Percentiles rank a stretch among this genome's conserved stretches.
Conservation (phyloP, 2,329 filamentous ascomycete species). For the Epichloe bromicola region DNA sequence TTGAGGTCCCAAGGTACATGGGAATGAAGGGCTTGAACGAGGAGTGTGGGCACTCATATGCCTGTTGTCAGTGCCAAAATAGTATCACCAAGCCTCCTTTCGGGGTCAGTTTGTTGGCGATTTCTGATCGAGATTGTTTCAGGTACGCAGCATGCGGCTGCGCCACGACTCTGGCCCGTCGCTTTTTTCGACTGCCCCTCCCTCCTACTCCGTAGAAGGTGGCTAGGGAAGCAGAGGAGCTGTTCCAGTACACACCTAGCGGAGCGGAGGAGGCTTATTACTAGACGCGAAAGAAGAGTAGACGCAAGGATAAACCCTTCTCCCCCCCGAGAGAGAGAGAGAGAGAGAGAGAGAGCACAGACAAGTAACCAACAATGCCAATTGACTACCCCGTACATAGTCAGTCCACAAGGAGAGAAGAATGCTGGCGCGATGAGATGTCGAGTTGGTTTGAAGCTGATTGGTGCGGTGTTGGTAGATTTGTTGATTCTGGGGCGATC, state of each 20-base stretch:
- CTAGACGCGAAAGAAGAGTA: too few species aligned
- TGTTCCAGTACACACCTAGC: not conserved
- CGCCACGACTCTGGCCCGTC: not conserved
- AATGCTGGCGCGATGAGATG: not conserved
- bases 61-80: not conserved
- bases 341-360: not conserved
- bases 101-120: not conserved
- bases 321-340: not conserved
- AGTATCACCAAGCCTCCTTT: not conserved
- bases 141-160: not conserved
- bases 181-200: not conserved
- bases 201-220: too few species aligned
- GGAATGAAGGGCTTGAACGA: not conserved
- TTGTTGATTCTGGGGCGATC: not conserved
- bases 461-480: not conserved
- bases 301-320: too few species aligned
- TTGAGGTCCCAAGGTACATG: too few species aligned
- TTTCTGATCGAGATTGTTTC: constrained; percentile 2
- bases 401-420: not conserved
- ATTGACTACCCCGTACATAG: not conserved
- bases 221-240: not conserved
- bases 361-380: not conserved
- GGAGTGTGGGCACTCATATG: not conserved
- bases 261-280: too few species aligned
- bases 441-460: not conserved